These are phyloP conservation scores for Allomyces arbusculus DNA, from an alignment of 192 early-diverging fungal species.

Conservation along the genomic window DNA sequence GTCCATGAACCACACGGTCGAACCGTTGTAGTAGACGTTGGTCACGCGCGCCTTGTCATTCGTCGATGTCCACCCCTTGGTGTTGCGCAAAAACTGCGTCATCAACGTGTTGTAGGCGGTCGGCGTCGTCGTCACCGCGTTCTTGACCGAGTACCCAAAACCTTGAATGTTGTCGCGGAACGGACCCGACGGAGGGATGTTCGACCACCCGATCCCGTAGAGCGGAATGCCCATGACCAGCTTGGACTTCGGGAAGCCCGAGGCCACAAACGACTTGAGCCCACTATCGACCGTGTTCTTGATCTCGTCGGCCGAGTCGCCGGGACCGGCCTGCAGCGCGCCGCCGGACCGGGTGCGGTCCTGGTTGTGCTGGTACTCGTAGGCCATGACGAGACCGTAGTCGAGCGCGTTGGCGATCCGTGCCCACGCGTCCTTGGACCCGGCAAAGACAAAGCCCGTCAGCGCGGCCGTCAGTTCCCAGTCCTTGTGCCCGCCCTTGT, in stretches of 20 bases:
- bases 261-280: not conserved
- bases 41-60: not conserved
- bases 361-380: not conserved
- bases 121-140: not conserved
- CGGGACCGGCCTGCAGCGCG: not conserved
- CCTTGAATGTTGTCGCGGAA: not conserved
- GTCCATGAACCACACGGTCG: not conserved
- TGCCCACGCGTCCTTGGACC: too few relatives aligned
- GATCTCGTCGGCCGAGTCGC: not conserved
- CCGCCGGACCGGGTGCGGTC: not conserved
- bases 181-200: not conserved
- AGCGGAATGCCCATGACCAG: not conserved
- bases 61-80: not conserved
- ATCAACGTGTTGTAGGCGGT: not conserved
- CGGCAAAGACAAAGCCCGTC: not conserved
- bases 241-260: not conserved
- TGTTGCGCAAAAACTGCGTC: not conserved
- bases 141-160: not conserved
- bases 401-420: too few relatives aligned
- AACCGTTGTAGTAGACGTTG: not conserved
- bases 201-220: not conserved
- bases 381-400: not conserved
- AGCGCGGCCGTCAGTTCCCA: conserved; percentile 1
- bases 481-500: not conserved
- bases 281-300: not conserved